Evolutionary conservation across 225 moss, liverwort and hornwort species (phyloP).

Genomic region (Rhytidiadelphus loreus): DNA sequence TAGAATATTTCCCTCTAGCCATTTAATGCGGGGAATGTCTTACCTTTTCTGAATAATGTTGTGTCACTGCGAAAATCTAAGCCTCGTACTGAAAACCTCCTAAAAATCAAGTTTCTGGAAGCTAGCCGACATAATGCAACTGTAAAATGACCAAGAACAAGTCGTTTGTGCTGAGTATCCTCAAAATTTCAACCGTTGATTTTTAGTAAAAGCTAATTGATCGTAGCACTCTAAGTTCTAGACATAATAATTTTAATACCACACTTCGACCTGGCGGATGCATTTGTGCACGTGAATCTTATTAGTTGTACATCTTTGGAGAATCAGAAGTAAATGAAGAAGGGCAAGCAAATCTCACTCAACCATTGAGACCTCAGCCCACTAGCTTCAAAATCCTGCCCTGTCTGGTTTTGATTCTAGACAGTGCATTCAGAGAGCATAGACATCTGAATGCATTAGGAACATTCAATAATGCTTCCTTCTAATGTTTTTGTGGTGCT

Average conservation of each 20-base stretch:
- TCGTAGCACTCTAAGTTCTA: background rate
- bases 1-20: background rate
- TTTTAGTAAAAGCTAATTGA: background rate
- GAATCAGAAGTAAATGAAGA: background rate
- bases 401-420: background rate
- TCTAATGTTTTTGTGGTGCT: background rate
- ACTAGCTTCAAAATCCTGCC: background rate
- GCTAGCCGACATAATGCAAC: no score
- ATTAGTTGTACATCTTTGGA: background rate
- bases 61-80: background rate
- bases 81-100: background rate
- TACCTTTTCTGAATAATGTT: no score
- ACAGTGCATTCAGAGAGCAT: background rate
- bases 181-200: background rate
- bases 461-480: background rate
- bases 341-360: background rate
- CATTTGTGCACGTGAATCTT: background rate
- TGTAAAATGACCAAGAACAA: background rate
- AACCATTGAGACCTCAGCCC: background rate
- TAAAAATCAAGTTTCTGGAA: background rate
- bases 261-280: background rate
- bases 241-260: no score
- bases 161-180: background rate
- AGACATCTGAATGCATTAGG: no score
- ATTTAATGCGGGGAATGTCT: background rate